Percentiles rank a stretch among this genome's conserved stretches.
Conservation (phyloP, 169 alveolate species). For the Eimeria sp. region DNA sequence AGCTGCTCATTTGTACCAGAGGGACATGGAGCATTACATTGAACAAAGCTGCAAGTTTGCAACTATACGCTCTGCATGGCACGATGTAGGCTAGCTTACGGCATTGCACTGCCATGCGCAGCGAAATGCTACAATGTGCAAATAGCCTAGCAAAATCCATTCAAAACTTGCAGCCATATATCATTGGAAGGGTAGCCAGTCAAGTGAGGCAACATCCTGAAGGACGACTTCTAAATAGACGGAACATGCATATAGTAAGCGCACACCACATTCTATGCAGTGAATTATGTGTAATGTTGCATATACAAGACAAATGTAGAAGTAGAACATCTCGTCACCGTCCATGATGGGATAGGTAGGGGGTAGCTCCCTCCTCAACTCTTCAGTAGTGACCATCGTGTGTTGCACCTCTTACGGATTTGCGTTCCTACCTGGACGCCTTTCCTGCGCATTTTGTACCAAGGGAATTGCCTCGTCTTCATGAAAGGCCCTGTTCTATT, state of each 20-base stretch:
- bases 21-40: not conserved
- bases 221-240: not conserved
- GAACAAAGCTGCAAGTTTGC: not conserved
- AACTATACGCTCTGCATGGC: not conserved
- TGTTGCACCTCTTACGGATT: too few species aligned
- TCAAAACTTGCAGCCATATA: not conserved
- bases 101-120: not conserved
- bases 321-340: not conserved
- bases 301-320: not conserved
- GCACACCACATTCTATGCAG: not conserved
- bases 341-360: too few species aligned
- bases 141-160: not conserved
- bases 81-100: not conserved
- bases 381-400: too few species aligned
- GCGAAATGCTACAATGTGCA: not conserved
- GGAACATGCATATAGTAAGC: not conserved
- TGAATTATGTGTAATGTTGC: not conserved
- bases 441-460: not conserved
- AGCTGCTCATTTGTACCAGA: not conserved
- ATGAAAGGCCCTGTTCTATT: not conserved
- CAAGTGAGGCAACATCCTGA: not conserved
- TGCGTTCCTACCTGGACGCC: too few species aligned
- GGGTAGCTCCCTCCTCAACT: too few species aligned
- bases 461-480: not conserved
- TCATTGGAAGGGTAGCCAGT: not conserved